Conservation (phyloP, 176 grass and related monocot species). For the Musa schizocarpa region DNA sequence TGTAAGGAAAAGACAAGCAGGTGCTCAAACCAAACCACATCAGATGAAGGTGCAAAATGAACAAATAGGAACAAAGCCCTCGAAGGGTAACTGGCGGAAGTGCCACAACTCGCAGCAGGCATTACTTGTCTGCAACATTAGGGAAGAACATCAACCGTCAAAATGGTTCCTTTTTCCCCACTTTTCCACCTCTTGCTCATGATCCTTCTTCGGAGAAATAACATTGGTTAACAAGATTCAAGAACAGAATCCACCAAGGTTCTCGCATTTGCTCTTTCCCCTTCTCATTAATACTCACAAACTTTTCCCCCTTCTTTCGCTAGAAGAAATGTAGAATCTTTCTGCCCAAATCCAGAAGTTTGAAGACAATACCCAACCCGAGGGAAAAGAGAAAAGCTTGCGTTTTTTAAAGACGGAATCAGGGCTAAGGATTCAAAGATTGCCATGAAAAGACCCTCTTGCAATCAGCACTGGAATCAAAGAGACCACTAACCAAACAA, state of each 20-base stretch:
- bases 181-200: too few relatives aligned
- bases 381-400: background rate
- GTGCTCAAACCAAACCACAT: background rate
- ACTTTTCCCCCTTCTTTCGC: background rate
- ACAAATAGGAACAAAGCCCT: background rate
- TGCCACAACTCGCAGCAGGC: background rate
- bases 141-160: background rate
- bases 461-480: background rate
- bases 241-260: background rate
- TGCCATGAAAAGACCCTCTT: conserved; percentile 1
- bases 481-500: conserved; percentile 1
- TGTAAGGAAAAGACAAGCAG: background rate
- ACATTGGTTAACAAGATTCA: background rate
- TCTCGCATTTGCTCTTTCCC: background rate
- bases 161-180: background rate
- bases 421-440: background rate
- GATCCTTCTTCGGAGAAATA: background rate
- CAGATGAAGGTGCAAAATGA: conserved; percentile 7
- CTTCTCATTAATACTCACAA: too few relatives aligned
- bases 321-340: background rate
- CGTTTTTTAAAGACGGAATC: background rate
- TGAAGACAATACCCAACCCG: background rate
- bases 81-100: background rate
- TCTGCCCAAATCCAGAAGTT: background rate
- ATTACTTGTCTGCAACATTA: background rate